Conservation (phyloP, 495 filamentous ascomycete species). For the Daldinia concentrica region DNA sequence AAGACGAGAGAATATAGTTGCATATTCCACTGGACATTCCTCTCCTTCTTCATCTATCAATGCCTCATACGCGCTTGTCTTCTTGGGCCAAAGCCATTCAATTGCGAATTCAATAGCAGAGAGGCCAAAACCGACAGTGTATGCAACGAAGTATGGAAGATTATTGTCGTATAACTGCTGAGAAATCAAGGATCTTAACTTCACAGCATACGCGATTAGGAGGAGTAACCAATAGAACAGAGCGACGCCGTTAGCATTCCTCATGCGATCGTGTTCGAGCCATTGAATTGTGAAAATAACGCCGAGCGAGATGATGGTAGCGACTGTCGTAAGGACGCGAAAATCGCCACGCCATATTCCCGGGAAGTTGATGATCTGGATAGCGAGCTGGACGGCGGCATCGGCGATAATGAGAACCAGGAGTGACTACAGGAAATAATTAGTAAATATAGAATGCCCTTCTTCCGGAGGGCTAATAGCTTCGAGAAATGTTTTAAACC, state of each 20-base stretch:
- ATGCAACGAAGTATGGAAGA: conserved; percentile 79
- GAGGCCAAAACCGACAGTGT: conserved; percentile 77
- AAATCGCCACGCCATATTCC: conserved; percentile 83
- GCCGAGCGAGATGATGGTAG: conserved; percentile 78
- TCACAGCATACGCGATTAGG: conserved; percentile 80
- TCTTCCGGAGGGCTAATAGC: neutral
- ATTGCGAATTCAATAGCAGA: conserved; percentile 78
- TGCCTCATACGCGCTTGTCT: conserved; percentile 80
- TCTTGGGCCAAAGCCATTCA: conserved; percentile 94
- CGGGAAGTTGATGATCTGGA: conserved; percentile 78
- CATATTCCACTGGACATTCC: conserved; percentile 94
- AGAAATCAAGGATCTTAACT: conserved; percentile 86
- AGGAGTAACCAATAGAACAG: conserved; percentile 97
- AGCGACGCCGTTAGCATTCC: conserved; percentile 91
- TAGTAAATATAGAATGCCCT: conserved; percentile 31
- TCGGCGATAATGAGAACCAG: conserved; percentile 74
- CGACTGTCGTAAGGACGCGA: conserved; percentile 85
- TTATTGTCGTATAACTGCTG: conserved; percentile 72
- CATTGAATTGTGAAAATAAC: conserved; percentile 90
- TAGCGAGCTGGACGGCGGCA: conserved; percentile 73
- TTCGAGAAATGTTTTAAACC: conserved; percentile 42
- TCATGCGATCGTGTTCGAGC: conserved; percentile 86
- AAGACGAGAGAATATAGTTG: conserved; percentile 90
- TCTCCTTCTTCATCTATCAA: conserved; percentile 78
- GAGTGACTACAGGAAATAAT: conserved; percentile 62